Evolutionary conservation across 768 basidiomycete species (phyloP).

Genomic region (Sporobolomyces pararoseus): DNA sequence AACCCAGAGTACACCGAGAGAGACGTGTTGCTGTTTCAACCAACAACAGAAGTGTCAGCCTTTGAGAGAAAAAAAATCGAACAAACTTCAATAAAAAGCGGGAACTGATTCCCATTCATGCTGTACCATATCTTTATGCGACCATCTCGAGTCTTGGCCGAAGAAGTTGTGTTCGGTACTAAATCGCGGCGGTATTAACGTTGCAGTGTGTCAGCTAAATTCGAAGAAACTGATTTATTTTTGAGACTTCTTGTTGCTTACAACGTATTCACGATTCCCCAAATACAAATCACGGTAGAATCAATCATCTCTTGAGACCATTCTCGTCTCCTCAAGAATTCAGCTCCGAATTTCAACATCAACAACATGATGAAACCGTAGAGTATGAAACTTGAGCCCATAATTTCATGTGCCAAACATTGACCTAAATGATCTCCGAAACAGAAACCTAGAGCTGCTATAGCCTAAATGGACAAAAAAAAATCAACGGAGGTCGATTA

Average conservation of each 20-base stretch:
- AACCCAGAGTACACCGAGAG: constrained; percentile 81
- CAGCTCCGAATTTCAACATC: constrained; percentile 69
- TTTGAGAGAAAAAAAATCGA: too few species aligned
- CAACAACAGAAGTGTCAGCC: too few species aligned
- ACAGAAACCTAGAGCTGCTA: constrained; percentile 63
- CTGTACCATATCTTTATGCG: constrained; percentile 75
- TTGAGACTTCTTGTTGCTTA: too few species aligned
- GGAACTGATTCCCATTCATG: too few species aligned
- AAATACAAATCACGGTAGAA: constrained; percentile 48
- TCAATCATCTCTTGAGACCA: constrained; percentile 51
- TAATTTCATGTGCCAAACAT: constrained; percentile 56
- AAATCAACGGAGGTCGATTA: neutral
- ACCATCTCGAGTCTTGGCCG: constrained; percentile 62
- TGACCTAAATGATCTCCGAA: constrained; percentile 71
- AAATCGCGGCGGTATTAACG: neutral
- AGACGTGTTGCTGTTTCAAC: constrained; percentile 85
- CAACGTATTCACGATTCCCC: constrained; percentile 74
- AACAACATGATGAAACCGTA: constrained; percentile 79
- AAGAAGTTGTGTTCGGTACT: constrained; percentile 56
- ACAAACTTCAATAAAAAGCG: too few species aligned
- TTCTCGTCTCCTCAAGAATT: constrained; percentile 55
- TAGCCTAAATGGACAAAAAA: neutral
- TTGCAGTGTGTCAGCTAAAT: too few species aligned
- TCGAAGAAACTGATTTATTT: too few species aligned
- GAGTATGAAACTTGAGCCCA: constrained; percentile 81